Base-by-base conservation (phyloP, 148 eudicot species). In the Mesembryanthemum crystallinum region DNA sequence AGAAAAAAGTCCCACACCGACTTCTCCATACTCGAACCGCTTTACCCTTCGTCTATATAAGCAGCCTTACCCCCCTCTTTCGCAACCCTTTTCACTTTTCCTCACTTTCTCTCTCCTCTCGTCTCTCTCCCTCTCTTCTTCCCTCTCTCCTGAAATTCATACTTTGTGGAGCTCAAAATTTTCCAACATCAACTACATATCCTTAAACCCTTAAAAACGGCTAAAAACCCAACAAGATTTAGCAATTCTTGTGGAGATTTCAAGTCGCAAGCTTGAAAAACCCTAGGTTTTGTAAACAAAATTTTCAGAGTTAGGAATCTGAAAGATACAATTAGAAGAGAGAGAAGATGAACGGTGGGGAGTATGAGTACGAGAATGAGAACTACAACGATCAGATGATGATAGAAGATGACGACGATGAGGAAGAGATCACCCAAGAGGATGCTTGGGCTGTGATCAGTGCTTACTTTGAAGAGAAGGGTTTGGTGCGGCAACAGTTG, bases 401-500 rank as follows among this genome's bases (percentile, higher is more conserved):
- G 72, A 29, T 39, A 18, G 66, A 71, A 4, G 74, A 73, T 10
- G 87, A 87, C 2, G 88, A 81, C 4, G 92, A 87, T 1, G 98
- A 89, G 8, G 96, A 92, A 24, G 99, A 95, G 67, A 95, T 95
- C 8, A 95, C 97, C 0, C 99, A 95, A 64, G 99, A 95, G 43
- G 99, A 95, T 62, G 97, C 97, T 3, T 95, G 99, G 99, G 88
- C 99, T 0, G 99, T 95, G 0, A 95, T 95, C 20, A 95, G 99
- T 42, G 91, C 99, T 0, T 95, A 89, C 63, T 95, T 95, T 28
- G 99, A 92, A 49, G 97, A 95, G 71, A 95, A 95, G 64, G 99
- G 99, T 7, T 73, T 95, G 67, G 99, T 95, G 14, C 77, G 99
- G 0, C 99, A 95, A 65, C 99, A 95, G 59, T 84, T 95, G 12